Conservation (phyloP, 2,329 filamentous ascomycete genomes). For the Aspergillus intermedius region DNA sequence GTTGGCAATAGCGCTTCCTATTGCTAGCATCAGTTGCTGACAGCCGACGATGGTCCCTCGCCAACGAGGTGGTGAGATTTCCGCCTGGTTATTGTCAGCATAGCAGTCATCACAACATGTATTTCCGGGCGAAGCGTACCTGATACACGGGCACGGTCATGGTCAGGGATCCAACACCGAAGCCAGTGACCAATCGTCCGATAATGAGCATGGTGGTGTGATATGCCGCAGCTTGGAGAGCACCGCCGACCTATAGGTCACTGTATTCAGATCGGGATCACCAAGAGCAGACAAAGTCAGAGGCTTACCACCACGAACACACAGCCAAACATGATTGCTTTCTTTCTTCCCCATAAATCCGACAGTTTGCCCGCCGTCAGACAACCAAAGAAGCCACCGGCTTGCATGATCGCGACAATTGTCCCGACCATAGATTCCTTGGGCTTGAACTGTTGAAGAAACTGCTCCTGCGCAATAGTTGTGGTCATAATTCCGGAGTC, state of each 20-base stretch:
- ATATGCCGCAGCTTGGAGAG: slow-evolving; percentile 53
- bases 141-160: slow-evolving; percentile 55
- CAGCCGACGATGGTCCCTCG: slow-evolving; percentile 45
- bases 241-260: slow-evolving; percentile 43
- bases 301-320: not conserved
- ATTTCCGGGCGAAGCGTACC: not conserved
- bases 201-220: slow-evolving; percentile 52
- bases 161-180: slow-evolving; percentile 43
- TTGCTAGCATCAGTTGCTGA: slow-evolving; percentile 35
- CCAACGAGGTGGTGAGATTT: slow-evolving; percentile 53
- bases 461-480: slow-evolving; percentile 50
- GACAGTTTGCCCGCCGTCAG: not conserved
- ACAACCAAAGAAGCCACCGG: not conserved
- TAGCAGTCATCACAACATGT: no score
- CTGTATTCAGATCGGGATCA: not conserved
- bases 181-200: slow-evolving; percentile 48
- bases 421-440: not conserved
- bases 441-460: slow-evolving; percentile 32
- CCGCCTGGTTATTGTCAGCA: slow-evolving; percentile 37
- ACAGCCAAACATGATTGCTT: not conserved
- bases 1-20: not conserved
- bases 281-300: not conserved
- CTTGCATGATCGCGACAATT: not conserved
- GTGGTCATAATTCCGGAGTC: slow-evolving; percentile 30
- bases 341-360: not conserved